Conservation (phyloP, 2,329 filamentous ascomycete species). For the Diaporthe capsici region DNA sequence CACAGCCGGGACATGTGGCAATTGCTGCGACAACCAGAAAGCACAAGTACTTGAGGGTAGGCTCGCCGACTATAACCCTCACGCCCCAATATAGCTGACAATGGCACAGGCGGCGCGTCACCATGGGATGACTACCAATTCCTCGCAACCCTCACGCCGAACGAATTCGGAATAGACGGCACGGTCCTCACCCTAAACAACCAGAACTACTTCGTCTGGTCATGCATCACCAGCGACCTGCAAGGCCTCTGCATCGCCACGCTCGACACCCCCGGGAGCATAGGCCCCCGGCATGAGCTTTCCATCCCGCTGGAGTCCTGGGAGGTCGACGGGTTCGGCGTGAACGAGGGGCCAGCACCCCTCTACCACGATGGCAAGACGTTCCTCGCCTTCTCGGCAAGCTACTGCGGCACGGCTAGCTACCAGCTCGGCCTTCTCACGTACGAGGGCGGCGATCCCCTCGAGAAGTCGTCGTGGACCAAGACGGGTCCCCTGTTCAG, state of each 20-base stretch:
- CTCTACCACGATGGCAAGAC: conserved; percentile 41
- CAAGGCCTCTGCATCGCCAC: conserved; percentile 40
- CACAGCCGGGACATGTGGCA: conserved; percentile 41
- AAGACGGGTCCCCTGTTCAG: conserved; percentile 40
- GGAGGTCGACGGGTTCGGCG: conserved; percentile 30
- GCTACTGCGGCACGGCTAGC: conserved; percentile 42
- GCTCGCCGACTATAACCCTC: no score
- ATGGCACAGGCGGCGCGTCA: not conserved
- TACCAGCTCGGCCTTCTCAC: conserved; percentile 41
- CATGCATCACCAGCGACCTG: conserved; percentile 37
- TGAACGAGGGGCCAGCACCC: conserved; percentile 28
- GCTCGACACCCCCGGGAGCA: conserved; percentile 40
- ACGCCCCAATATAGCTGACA: not conserved
- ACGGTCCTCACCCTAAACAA: conserved; percentile 16
- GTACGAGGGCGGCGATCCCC: conserved; percentile 39
- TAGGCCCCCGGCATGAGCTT: conserved; percentile 40
- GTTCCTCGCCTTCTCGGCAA: conserved; percentile 42
- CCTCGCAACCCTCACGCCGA: not conserved
- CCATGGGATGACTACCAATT: conserved; percentile 17
- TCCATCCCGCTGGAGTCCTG: conserved; percentile 41
- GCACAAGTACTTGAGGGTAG: conserved; percentile 10
- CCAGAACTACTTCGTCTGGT: conserved; percentile 39
- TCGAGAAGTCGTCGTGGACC: conserved; percentile 38
- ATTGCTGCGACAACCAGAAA: conserved; percentile 8
- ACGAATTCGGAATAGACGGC: conserved; percentile 30